Evolutionary conservation across 1,139 yeast genomes (phyloP), one percentile per base, ranked within the genome.

Genomic region (Magnusiomyces fungicola): DNA sequence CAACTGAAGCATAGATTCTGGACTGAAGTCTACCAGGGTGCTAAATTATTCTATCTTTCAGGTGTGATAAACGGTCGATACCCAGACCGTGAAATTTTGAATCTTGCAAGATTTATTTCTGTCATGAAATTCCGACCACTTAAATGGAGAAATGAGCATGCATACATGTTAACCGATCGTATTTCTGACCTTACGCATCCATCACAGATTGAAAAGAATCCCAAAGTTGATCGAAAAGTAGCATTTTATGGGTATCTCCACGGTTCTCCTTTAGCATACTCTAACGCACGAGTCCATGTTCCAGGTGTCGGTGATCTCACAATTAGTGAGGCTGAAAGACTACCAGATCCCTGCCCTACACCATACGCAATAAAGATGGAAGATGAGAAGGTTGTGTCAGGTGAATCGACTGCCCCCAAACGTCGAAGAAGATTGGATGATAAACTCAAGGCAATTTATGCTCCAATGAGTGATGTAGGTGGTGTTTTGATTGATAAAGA

Each of bases 11-110:
- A 87, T 64, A 76, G 99, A 64, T 88, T 94, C 68, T 94, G 99
- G 98, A 94, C 98, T 1, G 99, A 94, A 69, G 97, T 94, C 43
- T 94, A 94, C 65, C 95, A 86, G 65, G 99, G 99, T 58, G 98
- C 99, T 27, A 94, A 94, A 66, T 74, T 94, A 39, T 94, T 94
- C 64, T 90, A 92, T 64, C 73, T 94, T 27, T 87, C 96, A 1
- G 98, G 99, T 60, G 97, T 94, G 48, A 79, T 94, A 49, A 94
- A 94, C 63, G 98, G 98, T 43, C 79, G 99, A 64, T 94, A 94
- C 63, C 98, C 98, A 1, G 99, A 94, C 67, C 76, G 98, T 60
- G 99, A 94, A 67, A 86, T 92, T 54, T 73, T 92, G 55, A 94
- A 94, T 63, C 75, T 94, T 61, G 84, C 96, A 7, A 75, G 99